These are phyloP conservation scores for Potentilla sterilis DNA, from an alignment of 306 rosid species.

Conservation along the genomic window DNA sequence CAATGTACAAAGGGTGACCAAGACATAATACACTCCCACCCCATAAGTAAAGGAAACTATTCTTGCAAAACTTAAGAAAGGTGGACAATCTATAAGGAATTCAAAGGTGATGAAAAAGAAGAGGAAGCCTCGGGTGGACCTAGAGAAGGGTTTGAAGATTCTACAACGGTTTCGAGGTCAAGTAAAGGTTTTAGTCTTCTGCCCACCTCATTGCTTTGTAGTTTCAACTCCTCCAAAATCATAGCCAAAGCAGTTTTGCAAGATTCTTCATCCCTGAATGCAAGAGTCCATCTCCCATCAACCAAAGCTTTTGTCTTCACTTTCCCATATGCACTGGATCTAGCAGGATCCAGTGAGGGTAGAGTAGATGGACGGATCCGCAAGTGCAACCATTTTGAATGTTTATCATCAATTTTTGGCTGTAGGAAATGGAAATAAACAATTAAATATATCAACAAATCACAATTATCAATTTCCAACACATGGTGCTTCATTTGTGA, in stretches of 20 bases:
- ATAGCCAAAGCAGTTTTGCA: constrained; percentile 70
- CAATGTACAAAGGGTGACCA: constrained; percentile 58
- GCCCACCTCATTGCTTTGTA: constrained; percentile 63
- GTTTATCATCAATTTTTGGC: constrained; percentile 78
- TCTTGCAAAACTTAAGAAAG: constrained; percentile 21
- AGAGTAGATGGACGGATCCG: constrained; percentile 75
- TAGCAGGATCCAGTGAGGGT: constrained; percentile 57
- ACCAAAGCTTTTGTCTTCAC: constrained; percentile 52
- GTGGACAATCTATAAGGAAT: constrained; percentile 35
- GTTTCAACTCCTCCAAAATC: constrained; percentile 58
- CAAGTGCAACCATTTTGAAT: constrained; percentile 82
- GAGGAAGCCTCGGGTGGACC: constrained; percentile 32
- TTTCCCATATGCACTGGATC: constrained; percentile 37
- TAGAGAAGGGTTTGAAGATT: constrained; percentile 35
- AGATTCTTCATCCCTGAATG: constrained; percentile 76
- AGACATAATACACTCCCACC: constrained; percentile 43
- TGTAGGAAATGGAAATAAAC: constrained; percentile 32
- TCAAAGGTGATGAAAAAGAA: constrained; percentile 29
- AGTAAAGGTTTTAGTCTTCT: constrained; percentile 76
- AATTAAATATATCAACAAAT: constrained; percentile 9
- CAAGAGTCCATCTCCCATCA: constrained; percentile 97
- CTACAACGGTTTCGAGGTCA: constrained; percentile 44
- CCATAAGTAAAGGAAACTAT: constrained; percentile 39
- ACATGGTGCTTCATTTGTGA: background rate
- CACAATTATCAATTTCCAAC: background rate